Evolutionary conservation across 2,329 filamentous ascomycete genomes (phyloP).

Genomic region (Colletotrichum scovillei): DNA sequence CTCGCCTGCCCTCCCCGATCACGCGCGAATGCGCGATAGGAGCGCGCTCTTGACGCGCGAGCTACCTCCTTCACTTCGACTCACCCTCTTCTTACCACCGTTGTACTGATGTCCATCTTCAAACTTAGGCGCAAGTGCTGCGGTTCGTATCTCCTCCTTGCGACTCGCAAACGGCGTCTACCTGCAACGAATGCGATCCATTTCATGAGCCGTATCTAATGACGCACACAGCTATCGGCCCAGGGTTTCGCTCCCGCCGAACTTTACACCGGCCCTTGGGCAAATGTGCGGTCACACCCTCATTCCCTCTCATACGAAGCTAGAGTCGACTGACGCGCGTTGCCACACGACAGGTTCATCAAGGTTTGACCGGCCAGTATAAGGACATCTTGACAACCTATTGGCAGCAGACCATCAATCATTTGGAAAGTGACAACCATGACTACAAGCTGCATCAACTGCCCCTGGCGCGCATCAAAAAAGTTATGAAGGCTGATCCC

Average conservation of each 20-base stretch:
- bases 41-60: background rate
- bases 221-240: constrained; percentile 74
- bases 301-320: background rate
- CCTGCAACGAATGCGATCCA: background rate
- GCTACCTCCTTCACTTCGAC: constrained; percentile 25
- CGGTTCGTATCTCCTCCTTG: constrained; percentile 60
- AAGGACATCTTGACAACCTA: constrained; percentile 98
- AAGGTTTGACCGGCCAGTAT: constrained; percentile 91
- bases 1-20: constrained; percentile 31
- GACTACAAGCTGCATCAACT: constrained; percentile 99
- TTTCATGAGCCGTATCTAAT: constrained; percentile 11
- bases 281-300: constrained; percentile 74
- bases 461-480: constrained; percentile 98
- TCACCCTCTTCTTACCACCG: constrained; percentile 32
- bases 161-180: background rate
- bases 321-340: background rate
- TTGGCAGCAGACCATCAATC: constrained; percentile 98
- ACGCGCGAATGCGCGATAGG: background rate
- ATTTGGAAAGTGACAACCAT: constrained; percentile 93
- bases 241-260: constrained; percentile 93
- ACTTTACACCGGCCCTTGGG: constrained; percentile 93
- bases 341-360: constrained; percentile 78
- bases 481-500: constrained; percentile 99
- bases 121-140: constrained; percentile 72
- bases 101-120: constrained; percentile 31